Evolutionary conservation across 2,329 filamentous ascomycete species (phyloP).

Genomic region (Nakataea oryzae): DNA sequence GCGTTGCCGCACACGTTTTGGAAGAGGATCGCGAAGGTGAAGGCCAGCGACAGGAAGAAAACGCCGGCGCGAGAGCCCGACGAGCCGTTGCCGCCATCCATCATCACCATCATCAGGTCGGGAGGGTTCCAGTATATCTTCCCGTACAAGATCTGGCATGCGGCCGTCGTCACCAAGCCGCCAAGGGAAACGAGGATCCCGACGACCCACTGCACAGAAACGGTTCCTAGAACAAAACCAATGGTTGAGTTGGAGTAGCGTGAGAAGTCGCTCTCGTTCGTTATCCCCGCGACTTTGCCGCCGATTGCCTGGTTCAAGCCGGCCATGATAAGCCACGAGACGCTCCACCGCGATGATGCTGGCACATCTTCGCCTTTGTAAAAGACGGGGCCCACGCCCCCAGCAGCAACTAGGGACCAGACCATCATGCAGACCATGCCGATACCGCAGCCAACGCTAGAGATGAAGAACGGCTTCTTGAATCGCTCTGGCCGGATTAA

Average conservation of each 20-base stretch:
- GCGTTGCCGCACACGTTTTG: constrained; percentile 27
- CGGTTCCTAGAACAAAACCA: constrained; percentile 25
- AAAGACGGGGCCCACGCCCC: constrained; percentile 33
- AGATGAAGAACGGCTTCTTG: constrained; percentile 32
- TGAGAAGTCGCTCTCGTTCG: constrained; percentile 31
- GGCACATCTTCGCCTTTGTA: constrained; percentile 23
- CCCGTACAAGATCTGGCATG: constrained; percentile 32
- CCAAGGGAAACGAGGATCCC: constrained; percentile 28
- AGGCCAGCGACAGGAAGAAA: constrained; percentile 18
- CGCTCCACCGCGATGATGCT: constrained; percentile 21
- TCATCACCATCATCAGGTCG: constrained; percentile 31
- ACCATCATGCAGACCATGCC: constrained; percentile 37
- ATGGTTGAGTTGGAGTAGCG: constrained; percentile 21
- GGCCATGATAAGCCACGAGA: constrained; percentile 32
- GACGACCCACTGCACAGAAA: constrained; percentile 25
- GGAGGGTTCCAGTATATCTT: constrained; percentile 35
- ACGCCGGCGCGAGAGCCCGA: constrained; percentile 16
- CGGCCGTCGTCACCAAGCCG: constrained; percentile 30
- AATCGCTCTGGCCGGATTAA: constrained; percentile 38
- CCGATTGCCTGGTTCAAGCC: constrained; percentile 32
- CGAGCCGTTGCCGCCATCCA: constrained; percentile 28
- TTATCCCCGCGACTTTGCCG: constrained; percentile 26
- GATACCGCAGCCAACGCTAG: constrained; percentile 29
- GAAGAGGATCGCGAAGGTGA: constrained; percentile 29
- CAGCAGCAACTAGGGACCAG: constrained; percentile 31